Evolutionary conservation across 768 basidiomycete species (phyloP).

Genomic region (Inosperma sp.): DNA sequence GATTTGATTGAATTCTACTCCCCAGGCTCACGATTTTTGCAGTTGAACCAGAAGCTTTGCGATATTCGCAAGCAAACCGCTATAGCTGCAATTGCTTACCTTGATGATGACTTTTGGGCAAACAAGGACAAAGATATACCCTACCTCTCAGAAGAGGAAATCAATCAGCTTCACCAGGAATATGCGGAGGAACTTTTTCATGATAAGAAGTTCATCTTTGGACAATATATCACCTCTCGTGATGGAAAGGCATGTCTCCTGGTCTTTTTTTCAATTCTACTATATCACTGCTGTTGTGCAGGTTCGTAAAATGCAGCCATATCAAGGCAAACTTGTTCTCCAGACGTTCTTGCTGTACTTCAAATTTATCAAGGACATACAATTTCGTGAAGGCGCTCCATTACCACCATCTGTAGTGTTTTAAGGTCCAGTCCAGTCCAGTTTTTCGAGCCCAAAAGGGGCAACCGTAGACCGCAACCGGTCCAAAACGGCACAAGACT

Average conservation of each 20-base stretch:
- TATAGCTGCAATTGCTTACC: background rate
- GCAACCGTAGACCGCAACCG: no score
- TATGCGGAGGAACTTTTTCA: background rate
- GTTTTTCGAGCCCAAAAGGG: no score
- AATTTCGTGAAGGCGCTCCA: no score
- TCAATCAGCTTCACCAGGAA: background rate
- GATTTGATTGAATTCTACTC: background rate
- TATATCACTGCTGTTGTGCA: background rate
- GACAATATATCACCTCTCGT: background rate
- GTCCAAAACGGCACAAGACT: no score
- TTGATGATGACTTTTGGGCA: background rate
- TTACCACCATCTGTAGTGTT: no score
- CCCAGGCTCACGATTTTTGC: background rate
- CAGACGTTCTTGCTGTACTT: background rate
- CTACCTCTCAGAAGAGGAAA: background rate
- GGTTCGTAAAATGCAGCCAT: background rate
- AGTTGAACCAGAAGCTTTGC: background rate
- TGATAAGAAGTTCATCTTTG: background rate
- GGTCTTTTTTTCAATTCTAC: background rate
- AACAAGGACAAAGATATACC: background rate
- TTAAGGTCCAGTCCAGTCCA: no score
- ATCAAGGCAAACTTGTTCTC: background rate
- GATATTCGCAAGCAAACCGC: background rate
- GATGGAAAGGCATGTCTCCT: background rate
- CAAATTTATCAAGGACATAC: background rate